phyloP scores from a whole-genome alignment of 2,329 filamentous ascomycete species.

The Diaporthe eres region DNA sequence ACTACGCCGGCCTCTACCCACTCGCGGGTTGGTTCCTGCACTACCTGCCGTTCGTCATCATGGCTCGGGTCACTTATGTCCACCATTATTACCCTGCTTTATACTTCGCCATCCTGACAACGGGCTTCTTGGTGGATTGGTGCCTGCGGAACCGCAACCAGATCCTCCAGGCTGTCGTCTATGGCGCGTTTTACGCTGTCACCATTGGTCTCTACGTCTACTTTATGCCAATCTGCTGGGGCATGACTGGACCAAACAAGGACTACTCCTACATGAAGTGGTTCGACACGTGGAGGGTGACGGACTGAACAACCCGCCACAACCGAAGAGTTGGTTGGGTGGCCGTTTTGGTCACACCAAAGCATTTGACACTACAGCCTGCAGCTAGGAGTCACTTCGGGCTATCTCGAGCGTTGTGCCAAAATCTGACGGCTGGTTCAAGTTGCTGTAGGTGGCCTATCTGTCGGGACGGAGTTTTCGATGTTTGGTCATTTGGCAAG shows the following conservation, averaged over 20 bases:
- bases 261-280: constrained; percentile 95
- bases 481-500: constrained; percentile 29
- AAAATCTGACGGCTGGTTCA: background rate
- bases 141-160: constrained; percentile 77
- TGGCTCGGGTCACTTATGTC: constrained; percentile 99
- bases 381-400: constrained; percentile 5
- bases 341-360: background rate
- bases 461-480: constrained; percentile 30
- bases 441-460: constrained; percentile 34
- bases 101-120: constrained; percentile 93
- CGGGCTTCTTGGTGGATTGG: constrained; percentile 93
- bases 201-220: constrained; percentile 88
- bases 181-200: constrained; percentile 78
- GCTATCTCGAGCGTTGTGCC: constrained; percentile 8
- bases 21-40: constrained; percentile 95
- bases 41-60: constrained; percentile 94
- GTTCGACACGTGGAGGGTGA: constrained; percentile 89
- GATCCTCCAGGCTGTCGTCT: constrained; percentile 76
- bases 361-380: background rate
- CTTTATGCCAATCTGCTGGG: constrained; percentile 96
- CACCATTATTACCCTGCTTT: constrained; percentile 99
- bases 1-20: constrained; percentile 93
- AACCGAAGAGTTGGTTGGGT: background rate
- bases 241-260: constrained; percentile 88
- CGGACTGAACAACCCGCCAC: constrained; percentile 65